These are phyloP conservation scores for Saussurea involucrata DNA, from an alignment of 129 eudicot genomes.

Conservation along the genomic window DNA sequence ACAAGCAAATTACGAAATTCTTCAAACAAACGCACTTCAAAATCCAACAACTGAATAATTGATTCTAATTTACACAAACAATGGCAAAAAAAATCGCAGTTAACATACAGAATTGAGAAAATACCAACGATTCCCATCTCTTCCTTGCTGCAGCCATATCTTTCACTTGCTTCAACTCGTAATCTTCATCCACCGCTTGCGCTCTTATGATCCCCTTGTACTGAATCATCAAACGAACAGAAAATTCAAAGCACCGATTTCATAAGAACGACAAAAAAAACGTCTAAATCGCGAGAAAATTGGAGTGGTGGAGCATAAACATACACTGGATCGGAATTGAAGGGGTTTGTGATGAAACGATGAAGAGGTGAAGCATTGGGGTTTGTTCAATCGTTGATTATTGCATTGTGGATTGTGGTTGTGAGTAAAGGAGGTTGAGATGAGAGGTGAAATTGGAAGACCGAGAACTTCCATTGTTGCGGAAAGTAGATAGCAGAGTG, in stretches of 20 bases:
- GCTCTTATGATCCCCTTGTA: conserved; percentile 37
- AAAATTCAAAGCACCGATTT: neutral
- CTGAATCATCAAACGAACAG: conserved; percentile 23
- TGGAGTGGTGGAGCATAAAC: conserved; percentile 3
- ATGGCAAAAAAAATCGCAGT: neutral
- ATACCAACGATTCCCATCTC: conserved; percentile 96
- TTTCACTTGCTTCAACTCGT: conserved; percentile 74
- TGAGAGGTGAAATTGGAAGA: conserved; percentile 37
- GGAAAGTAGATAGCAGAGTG: conserved; percentile 12
- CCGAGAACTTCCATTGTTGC: conserved; percentile 49
- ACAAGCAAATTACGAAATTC: neutral
- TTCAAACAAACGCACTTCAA: neutral
- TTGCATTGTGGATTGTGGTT: neutral
- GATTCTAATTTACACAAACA: neutral
- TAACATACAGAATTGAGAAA: neutral
- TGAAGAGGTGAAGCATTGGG: conserved; percentile 25
- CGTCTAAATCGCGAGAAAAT: neutral
- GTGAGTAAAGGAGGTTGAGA: conserved; percentile 11
- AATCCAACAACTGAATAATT: neutral
- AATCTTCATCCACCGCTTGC: conserved; percentile 85
- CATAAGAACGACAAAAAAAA: neutral
- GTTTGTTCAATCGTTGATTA: conserved; percentile 14
- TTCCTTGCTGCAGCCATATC: conserved; percentile 98
- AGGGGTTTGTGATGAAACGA: conserved; percentile 15
- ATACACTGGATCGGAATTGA: conserved; percentile 26